phyloP scores from a whole-genome alignment of 345 rosid genomes.

The Rhizophora mangle region DNA sequence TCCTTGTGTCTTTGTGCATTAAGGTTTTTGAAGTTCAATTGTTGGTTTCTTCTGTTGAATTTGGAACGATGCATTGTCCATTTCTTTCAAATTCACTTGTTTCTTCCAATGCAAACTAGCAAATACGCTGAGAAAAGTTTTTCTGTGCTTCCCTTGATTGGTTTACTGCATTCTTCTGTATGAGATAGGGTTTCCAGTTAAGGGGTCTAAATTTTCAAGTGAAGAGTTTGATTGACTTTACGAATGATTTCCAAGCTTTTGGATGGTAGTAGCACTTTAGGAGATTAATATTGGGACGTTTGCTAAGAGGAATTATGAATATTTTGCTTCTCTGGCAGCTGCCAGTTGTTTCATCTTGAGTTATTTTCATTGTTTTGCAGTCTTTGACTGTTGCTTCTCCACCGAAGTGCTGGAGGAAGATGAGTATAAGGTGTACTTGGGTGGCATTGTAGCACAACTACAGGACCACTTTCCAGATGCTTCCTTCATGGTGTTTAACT shows the following conservation, averaged over 20 bases:
- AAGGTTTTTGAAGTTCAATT: conserved; percentile 8
- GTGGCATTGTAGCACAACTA: conserved; percentile 89
- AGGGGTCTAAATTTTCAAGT: no score
- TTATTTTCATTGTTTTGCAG: conserved; percentile 41
- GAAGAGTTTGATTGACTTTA: no score
- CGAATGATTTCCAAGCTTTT: no score
- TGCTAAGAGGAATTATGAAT: no score
- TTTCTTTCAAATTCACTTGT: background rate
- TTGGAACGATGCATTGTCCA: conserved; percentile 6
- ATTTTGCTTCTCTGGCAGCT: background rate
- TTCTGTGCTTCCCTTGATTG: no score
- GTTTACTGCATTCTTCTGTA: no score
- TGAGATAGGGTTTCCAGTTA: no score
- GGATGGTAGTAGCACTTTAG: no score
- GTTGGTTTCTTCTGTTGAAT: conserved; percentile 3
- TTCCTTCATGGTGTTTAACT: conserved; percentile 96
- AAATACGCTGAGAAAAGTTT: background rate
- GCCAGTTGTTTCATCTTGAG: background rate
- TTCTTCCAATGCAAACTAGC: background rate
- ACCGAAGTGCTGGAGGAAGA: conserved; percentile 89
- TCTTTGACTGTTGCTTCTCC: conserved; percentile 98
- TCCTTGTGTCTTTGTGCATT: background rate
- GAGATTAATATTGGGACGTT: no score
- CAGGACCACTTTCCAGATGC: conserved; percentile 95
- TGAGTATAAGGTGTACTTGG: conserved; percentile 88